These are phyloP conservation scores for Lepidium aucheri DNA, from an alignment of 345 rosid genomes.

Conservation along the genomic window DNA sequence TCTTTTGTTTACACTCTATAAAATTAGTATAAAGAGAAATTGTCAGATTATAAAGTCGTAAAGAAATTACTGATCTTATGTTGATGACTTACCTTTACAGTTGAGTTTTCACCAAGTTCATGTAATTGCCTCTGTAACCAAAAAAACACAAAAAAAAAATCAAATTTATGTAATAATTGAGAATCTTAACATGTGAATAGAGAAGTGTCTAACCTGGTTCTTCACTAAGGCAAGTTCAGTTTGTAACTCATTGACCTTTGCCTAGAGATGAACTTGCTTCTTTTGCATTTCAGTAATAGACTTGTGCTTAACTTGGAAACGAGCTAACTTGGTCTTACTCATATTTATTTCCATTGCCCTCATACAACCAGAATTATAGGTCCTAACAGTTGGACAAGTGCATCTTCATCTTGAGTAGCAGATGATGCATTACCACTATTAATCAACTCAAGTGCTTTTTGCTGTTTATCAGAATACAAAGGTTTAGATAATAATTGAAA, in stretches of 20 bases:
- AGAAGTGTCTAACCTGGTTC: neutral
- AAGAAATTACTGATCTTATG: no score
- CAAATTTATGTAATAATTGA: no score
- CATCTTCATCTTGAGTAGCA: neutral
- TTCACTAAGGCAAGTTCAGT: neutral
- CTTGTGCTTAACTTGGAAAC: neutral
- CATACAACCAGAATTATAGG: neutral
- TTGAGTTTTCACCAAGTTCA: no score
- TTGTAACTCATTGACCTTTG: neutral
- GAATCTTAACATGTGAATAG: no score
- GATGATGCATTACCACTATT: neutral
- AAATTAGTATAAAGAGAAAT: no score
- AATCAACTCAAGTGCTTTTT: neutral
- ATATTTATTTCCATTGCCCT: neutral
- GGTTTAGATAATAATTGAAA: neutral
- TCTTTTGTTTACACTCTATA: no score
- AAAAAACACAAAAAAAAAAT: no score
- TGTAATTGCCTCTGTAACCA: no score
- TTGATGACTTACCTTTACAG: no score
- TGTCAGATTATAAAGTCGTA: no score
- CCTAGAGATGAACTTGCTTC: neutral
- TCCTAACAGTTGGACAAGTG: neutral
- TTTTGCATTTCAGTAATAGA: neutral
- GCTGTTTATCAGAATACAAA: neutral
- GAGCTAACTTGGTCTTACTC: neutral